A percentile compares a stretch with the other conserved stretches of the same genome.
phyloP scores from a whole-genome alignment of 2,329 filamentous ascomycete genomes.

The Penicillium sclerotigenum region DNA sequence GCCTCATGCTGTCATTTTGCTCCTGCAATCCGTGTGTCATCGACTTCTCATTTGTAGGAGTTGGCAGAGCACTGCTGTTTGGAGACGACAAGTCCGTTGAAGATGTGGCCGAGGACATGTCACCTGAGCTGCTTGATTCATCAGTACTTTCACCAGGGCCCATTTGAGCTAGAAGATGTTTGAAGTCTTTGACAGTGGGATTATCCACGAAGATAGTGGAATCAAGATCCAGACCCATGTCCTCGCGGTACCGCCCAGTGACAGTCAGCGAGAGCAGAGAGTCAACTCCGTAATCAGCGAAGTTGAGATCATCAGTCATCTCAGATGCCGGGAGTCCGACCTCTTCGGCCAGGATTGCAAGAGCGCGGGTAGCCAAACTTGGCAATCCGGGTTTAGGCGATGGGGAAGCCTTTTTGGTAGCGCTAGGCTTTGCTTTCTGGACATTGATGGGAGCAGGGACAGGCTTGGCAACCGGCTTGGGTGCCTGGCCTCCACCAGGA shows the following conservation, averaged over 20 bases:
- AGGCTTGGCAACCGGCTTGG: constrained; percentile 24
- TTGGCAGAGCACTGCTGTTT: constrained; percentile 33
- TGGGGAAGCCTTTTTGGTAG: constrained; percentile 24
- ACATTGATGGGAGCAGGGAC: constrained; percentile 26
- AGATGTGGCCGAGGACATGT: constrained; percentile 29
- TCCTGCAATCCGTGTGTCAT: constrained; percentile 13
- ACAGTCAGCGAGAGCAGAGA: constrained; percentile 61
- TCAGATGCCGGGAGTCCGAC: constrained; percentile 58
- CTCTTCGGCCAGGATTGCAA: constrained; percentile 43
- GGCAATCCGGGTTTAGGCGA: constrained; percentile 30
- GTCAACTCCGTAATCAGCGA: constrained; percentile 61
- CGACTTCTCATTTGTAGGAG: constrained; percentile 28
- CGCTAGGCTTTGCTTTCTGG: constrained; percentile 27
- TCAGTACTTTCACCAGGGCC: constrained; percentile 32
- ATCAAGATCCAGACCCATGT: constrained; percentile 58
- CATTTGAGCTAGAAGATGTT: constrained; percentile 50
- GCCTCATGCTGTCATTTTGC: constrained; percentile 37
- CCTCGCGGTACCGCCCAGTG: constrained; percentile 60
- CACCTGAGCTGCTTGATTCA: constrained; percentile 29
- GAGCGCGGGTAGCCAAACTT: constrained; percentile 34
- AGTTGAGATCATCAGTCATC: constrained; percentile 58
- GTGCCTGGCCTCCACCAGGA: constrained; percentile 26
- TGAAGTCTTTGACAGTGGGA: constrained; percentile 59
- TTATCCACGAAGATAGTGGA: constrained; percentile 60
- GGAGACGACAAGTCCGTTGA: constrained; percentile 36